phyloP scores from a whole-genome alignment of 2,329 filamentous ascomycete species.

The Fusarium dimerum region DNA sequence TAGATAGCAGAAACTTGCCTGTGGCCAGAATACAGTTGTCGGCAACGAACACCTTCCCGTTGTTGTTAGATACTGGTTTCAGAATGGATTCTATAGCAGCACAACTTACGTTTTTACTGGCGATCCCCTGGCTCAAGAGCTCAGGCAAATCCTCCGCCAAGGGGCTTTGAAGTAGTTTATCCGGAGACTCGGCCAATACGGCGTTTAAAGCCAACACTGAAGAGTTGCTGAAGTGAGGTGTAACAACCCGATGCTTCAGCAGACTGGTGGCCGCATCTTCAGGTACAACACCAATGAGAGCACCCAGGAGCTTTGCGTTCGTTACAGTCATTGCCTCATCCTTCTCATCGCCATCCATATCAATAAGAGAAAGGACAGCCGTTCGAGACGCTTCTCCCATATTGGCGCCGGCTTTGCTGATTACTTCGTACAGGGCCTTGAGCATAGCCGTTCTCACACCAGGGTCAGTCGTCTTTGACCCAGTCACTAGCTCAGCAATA shows the following conservation, averaged over 20 bases:
- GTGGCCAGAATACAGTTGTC: constrained; percentile 88
- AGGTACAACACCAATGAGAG: constrained; percentile 83
- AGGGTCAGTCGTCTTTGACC: constrained; percentile 81
- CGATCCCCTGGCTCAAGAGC: constrained; percentile 79
- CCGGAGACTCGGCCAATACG: constrained; percentile 77
- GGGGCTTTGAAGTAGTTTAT: constrained; percentile 63
- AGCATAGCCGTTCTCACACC: constrained; percentile 96
- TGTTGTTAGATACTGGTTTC: neutral
- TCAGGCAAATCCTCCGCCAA: constrained; percentile 74
- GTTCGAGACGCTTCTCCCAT: constrained; percentile 91
- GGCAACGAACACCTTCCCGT: constrained; percentile 70
- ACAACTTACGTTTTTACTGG: constrained; percentile 68
- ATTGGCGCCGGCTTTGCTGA: constrained; percentile 89
- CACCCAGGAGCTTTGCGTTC: constrained; percentile 85
- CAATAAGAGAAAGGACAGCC: constrained; percentile 86
- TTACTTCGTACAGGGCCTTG: constrained; percentile 92
- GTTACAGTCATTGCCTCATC: constrained; percentile 83
- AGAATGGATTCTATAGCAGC: neutral
- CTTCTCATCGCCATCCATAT: constrained; percentile 74
- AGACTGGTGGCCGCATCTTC: constrained; percentile 63
- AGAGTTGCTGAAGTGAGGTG: constrained; percentile 71
- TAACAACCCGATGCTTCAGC: constrained; percentile 75
- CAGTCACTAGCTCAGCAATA: constrained; percentile 89
- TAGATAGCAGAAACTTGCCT: constrained; percentile 82
- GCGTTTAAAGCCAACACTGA: constrained; percentile 89